Conservation (phyloP, 2,329 filamentous ascomycete species). For the Camptophora hylomeconis region DNA sequence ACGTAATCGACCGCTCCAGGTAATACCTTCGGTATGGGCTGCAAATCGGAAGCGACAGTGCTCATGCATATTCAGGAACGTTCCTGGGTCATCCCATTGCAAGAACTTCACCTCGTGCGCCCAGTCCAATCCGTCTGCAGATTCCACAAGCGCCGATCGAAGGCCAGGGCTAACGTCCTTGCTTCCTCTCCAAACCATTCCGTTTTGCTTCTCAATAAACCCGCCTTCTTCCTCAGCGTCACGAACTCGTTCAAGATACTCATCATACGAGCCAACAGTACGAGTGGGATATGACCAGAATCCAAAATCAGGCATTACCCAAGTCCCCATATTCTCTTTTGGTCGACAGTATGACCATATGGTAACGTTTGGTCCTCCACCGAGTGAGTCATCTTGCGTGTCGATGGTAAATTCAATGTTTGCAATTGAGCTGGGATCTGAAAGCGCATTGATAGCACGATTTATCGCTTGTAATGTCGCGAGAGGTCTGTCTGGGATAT, state of each 20-base stretch:
- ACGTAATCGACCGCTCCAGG: constrained; percentile 41
- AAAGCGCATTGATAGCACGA: constrained; percentile 33
- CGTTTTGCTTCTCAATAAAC: constrained; percentile 23
- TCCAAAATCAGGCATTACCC: constrained; percentile 43
- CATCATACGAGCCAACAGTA: too few relatives aligned
- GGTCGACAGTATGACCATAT: constrained; percentile 33
- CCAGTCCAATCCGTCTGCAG: constrained; percentile 30
- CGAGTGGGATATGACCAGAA: constrained; percentile 44
- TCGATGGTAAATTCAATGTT: constrained; percentile 38
- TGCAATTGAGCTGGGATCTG: constrained; percentile 29
- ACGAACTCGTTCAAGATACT: constrained; percentile 17
- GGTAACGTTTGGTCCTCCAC: constrained; percentile 23
- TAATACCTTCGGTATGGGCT: constrained; percentile 40
- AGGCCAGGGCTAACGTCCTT: constrained; percentile 24
- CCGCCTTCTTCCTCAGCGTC: background rate
- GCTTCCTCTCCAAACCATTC: constrained; percentile 38
- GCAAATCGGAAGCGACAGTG: constrained; percentile 44
- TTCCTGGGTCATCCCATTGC: constrained; percentile 29
- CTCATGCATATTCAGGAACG: constrained; percentile 36
- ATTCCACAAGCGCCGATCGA: constrained; percentile 29
- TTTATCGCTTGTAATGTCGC: constrained; percentile 36
- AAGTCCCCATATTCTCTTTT: constrained; percentile 27
- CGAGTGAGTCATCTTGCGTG: constrained; percentile 35
- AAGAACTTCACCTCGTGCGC: constrained; percentile 33
- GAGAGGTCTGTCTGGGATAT: too few relatives aligned